Conservation (phyloP, 257 asterid species). For the Osmanthus fragrans region DNA sequence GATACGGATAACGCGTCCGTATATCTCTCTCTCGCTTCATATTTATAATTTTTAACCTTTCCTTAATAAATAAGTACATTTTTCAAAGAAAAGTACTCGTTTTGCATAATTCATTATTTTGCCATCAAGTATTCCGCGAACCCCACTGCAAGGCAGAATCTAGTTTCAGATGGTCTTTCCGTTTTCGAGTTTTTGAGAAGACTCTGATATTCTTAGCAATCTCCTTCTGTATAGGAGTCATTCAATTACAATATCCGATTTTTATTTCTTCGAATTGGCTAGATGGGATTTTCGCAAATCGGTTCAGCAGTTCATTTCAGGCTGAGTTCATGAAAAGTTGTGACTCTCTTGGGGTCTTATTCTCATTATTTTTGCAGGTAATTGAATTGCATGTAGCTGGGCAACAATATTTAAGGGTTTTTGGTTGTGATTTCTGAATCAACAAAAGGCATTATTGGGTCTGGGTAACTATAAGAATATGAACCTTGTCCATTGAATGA, state of each 20-base stretch:
- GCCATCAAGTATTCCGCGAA: neutral
- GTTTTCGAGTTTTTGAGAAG: neutral
- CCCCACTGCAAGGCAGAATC: conserved; percentile 3
- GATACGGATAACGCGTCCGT: too few species aligned
- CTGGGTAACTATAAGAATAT: neutral
- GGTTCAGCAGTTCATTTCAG: neutral
- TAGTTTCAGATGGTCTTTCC: neutral
- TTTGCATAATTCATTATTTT: too few species aligned
- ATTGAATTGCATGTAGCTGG: neutral
- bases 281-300: conserved; percentile 10
- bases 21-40: too few species aligned
- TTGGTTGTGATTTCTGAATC: neutral
- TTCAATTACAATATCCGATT: neutral
- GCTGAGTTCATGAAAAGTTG: conserved; percentile 9
- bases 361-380: conserved; percentile 16
- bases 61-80: too few species aligned
- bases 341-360: neutral
- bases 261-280: neutral
- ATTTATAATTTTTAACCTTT: too few species aligned
- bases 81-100: too few species aligned
- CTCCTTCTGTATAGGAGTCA: neutral
- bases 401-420: neutral
- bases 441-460: neutral
- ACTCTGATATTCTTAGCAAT: neutral
- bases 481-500: neutral